Conservation (phyloP, 2,329 filamentous ascomycete genomes). For the Colletotrichum aenigma region DNA sequence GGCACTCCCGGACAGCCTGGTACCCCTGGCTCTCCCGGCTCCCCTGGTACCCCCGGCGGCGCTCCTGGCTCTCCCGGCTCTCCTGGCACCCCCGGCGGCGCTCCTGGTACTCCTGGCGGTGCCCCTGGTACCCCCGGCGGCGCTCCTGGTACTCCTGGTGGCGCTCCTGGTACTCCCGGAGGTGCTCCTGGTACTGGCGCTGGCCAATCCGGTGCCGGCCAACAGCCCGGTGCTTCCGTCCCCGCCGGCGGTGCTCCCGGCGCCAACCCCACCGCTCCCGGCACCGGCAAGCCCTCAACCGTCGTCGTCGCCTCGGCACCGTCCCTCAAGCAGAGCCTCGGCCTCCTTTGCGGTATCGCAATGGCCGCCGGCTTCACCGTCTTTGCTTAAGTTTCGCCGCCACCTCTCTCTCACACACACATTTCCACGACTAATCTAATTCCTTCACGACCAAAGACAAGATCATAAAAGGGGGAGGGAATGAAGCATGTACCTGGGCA, state of each 20-base stretch:
- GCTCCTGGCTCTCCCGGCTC: background rate
- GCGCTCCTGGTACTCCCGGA: background rate
- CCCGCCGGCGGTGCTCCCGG: background rate
- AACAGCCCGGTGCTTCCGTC: background rate
- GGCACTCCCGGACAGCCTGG: too few species aligned
- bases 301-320: constrained; percentile 19
- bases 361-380: constrained; percentile 25
- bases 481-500: background rate
- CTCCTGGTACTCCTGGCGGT: background rate
- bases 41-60: background rate
- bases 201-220: background rate
- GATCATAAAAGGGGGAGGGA: background rate
- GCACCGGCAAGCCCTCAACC: background rate
- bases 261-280: background rate
- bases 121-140: background rate
- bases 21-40: background rate
- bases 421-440: background rate
- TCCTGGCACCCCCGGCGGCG: background rate
- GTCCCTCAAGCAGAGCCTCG: constrained; percentile 29
- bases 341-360: constrained; percentile 28
- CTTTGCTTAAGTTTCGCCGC: background rate
- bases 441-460: constrained; percentile 1
- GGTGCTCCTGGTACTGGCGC: background rate
- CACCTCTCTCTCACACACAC: background rate
- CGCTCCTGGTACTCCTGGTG: background rate